Conservation (phyloP, 2,329 filamentous ascomycete genomes). For the Trichophaea hybrida region DNA sequence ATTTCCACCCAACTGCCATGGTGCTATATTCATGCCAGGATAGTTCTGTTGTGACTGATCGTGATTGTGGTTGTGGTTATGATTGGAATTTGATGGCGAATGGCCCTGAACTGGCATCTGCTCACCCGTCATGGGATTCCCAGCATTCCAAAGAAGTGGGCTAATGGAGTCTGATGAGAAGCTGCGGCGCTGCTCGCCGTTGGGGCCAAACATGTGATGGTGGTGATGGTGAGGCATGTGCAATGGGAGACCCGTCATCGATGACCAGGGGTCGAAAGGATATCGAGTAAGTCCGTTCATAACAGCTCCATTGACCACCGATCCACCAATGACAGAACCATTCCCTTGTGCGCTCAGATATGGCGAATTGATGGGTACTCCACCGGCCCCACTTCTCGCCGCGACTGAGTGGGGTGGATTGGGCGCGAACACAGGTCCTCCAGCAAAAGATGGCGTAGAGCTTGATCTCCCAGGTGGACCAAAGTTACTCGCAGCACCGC, state of each 20-base stretch:
- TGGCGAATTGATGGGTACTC: not conserved
- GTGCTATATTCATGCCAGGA: not conserved
- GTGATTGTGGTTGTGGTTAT: not conserved
- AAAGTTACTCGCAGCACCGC: constrained; percentile 5
- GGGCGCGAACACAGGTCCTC: constrained; percentile 17
- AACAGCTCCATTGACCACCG: not conserved
- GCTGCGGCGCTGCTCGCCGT: not conserved
- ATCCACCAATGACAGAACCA: not conserved
- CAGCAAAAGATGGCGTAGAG: constrained; percentile 8
- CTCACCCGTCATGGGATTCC: not conserved
- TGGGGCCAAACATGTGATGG: not conserved
- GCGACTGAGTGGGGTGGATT: constrained; percentile 17
- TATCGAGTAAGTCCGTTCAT: not conserved
- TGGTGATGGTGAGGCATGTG: constrained; percentile 1
- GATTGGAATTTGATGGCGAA: not conserved
- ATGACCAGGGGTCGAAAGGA: not conserved
- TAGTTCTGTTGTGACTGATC: not conserved
- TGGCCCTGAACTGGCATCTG: not conserved
- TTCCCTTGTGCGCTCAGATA: not conserved
- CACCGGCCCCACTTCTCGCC: not conserved
- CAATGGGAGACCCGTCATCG: not conserved
- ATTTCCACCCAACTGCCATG: not conserved
- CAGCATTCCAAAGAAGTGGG: not conserved
- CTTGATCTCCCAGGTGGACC: constrained; percentile 3
- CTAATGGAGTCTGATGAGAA: not conserved